These are phyloP conservation scores for Furcasterigmium furcatum DNA, from an alignment of 2,329 filamentous ascomycete genomes.

Conservation along the genomic window DNA sequence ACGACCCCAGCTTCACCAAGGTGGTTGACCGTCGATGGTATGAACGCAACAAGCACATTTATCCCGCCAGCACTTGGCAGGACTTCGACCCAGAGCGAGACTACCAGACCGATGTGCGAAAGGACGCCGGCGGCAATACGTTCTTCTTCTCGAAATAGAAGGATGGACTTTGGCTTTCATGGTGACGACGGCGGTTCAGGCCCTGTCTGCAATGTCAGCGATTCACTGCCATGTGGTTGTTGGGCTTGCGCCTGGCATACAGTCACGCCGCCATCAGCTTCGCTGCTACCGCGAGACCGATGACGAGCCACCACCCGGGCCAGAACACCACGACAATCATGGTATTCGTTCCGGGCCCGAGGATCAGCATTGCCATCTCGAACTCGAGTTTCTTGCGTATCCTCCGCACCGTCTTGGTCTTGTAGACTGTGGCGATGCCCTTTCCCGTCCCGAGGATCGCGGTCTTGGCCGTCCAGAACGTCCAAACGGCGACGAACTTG, in stretches of 20 bases:
- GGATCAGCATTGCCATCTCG: slow-evolving; percentile 48
- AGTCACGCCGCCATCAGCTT: slow-evolving; percentile 31
- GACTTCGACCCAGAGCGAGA: slow-evolving; percentile 90
- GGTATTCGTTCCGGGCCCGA: slow-evolving; percentile 45
- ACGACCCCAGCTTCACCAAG: slow-evolving; percentile 82
- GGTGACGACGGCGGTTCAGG: too few relatives aligned
- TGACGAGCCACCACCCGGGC: slow-evolving; percentile 53
- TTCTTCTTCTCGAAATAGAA: slow-evolving; percentile 73
- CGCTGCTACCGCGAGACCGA: slow-evolving; percentile 24
- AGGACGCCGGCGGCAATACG: slow-evolving; percentile 84
- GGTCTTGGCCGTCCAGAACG: slow-evolving; percentile 20
- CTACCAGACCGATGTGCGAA: slow-evolving; percentile 72
- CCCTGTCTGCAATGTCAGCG: too few relatives aligned
- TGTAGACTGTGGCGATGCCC: slow-evolving; percentile 28
- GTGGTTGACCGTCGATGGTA: slow-evolving; percentile 97
- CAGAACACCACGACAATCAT: slow-evolving; percentile 51
- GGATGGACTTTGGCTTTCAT: not conserved
- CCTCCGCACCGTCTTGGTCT: slow-evolving; percentile 27
- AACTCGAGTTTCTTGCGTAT: slow-evolving; percentile 45
- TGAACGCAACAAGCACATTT: slow-evolving; percentile 97
- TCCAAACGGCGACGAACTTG: slow-evolving; percentile 23
- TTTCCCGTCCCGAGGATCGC: slow-evolving; percentile 11
- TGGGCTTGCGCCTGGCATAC: too few relatives aligned
- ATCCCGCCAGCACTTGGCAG: slow-evolving; percentile 92
- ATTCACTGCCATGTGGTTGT: too few relatives aligned